phyloP scores from a whole-genome alignment of 176 grass and related monocot genomes.

The Carex myosuroides region DNA sequence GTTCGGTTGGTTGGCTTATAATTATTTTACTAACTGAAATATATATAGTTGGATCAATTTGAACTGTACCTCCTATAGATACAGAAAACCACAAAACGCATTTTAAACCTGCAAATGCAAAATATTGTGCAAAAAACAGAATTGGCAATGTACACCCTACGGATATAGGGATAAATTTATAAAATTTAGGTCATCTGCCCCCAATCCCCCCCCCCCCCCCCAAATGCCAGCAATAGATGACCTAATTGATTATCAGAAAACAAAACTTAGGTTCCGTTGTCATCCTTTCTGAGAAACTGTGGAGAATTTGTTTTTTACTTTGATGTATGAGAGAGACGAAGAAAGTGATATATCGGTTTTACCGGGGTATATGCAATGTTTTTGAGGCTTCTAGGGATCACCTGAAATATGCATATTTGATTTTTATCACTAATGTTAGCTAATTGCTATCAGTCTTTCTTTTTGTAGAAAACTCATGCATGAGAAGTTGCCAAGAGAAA shows the following conservation, averaged over 20 bases:
- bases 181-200: not conserved
- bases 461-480: conserved; percentile 51
- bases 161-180: not conserved
- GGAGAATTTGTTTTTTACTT: not conserved
- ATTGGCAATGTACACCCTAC: not conserved
- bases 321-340: not conserved
- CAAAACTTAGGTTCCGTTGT: too few species aligned
- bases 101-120: not conserved
- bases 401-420: conserved; percentile 2
- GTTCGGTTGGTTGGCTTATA: conserved; percentile 9
- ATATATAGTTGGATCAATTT: not conserved
- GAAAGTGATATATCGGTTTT: not conserved
- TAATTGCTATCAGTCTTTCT: not conserved
- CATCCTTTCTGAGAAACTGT: too few species aligned
- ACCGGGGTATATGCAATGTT: not conserved
- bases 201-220: not conserved
- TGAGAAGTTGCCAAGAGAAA: conserved; percentile 29
- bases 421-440: not conserved
- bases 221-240: too few species aligned
- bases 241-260: too few species aligned
- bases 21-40: not conserved
- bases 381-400: not conserved
- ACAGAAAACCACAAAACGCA: not conserved
- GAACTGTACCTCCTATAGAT: not conserved
- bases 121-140: not conserved